A percentile compares a stretch with the other conserved stretches of the same genome.
Evolutionary conservation across 2,329 filamentous ascomycete species (phyloP).

Genomic region (Pestalotiopsis fici): DNA sequence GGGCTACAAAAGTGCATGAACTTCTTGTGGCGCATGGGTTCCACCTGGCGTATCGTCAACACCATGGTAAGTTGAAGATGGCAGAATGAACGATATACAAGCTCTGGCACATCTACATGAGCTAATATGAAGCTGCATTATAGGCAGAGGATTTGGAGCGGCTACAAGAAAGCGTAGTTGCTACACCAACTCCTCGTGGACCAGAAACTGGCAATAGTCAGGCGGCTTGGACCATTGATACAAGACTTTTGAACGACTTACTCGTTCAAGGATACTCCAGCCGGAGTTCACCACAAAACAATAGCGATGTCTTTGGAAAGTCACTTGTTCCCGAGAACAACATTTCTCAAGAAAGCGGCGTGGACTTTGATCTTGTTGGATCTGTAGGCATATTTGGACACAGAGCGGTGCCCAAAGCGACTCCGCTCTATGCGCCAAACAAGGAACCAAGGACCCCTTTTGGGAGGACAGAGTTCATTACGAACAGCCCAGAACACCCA

Average conservation of each 20-base stretch:
- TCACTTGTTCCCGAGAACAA: background rate
- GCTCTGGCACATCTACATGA: background rate
- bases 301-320: background rate
- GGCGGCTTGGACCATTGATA: background rate
- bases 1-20: background rate
- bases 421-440: background rate
- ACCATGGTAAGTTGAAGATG: background rate
- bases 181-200: background rate
- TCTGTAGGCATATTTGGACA: background rate
- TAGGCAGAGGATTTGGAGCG: background rate
- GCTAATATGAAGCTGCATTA: background rate
- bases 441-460: background rate
- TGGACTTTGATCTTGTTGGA: background rate
- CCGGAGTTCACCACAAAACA: background rate
- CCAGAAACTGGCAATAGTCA: background rate
- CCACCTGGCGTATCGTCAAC: background rate
- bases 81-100: too few relatives aligned
- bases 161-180: background rate
- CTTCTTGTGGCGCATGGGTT: background rate
- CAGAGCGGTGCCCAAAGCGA: background rate
- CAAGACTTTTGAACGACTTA: background rate
- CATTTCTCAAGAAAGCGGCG: background rate
- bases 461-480: background rate
- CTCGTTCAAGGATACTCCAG: background rate
- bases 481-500: background rate